phyloP scores from a whole-genome alignment of 306 rosid species.

The Cicer bijugum region DNA sequence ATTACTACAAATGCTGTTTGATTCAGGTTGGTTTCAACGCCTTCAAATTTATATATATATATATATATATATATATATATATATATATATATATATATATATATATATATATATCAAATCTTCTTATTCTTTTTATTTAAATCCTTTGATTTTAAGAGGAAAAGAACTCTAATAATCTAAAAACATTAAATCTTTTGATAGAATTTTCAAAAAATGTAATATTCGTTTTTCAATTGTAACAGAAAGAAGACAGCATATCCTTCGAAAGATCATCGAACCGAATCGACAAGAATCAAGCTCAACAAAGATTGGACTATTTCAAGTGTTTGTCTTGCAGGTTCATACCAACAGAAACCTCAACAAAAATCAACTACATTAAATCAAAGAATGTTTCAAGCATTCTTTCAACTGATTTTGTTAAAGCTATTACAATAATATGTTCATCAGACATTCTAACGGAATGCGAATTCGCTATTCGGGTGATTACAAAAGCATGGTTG shows the following conservation, averaged over 20 bases:
- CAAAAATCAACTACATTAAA: conserved; percentile 37
- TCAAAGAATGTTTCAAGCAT: conserved; percentile 48
- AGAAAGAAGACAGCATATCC: conserved; percentile 51
- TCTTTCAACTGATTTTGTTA: conserved; percentile 56
- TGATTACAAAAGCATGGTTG: conserved; percentile 71
- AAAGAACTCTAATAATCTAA: no score
- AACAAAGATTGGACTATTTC: conserved; percentile 57
- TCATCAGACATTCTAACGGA: conserved; percentile 63
- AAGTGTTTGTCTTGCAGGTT: conserved; percentile 64
- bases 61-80: no score
- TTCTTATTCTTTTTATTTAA: no score
- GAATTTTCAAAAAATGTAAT: background rate
- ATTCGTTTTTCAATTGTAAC: conserved; percentile 38
- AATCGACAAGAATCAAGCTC: conserved; percentile 46
- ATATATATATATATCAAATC: background rate
- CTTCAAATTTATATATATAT: conserved; percentile 29
- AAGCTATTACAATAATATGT: conserved; percentile 60
- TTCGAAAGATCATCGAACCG: conserved; percentile 51
- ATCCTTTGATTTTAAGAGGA: no score
- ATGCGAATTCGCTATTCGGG: conserved; percentile 69
- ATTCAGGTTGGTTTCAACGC: conserved; percentile 55
- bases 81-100: no score
- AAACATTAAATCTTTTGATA: no score
- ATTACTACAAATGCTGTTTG: conserved; percentile 41
- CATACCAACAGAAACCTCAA: conserved; percentile 52